Evolutionary conservation across 73 alveolate species (phyloP), one percentile per base, ranked within the genome.

Genomic region (Tetrahymena malaccensis): DNA sequence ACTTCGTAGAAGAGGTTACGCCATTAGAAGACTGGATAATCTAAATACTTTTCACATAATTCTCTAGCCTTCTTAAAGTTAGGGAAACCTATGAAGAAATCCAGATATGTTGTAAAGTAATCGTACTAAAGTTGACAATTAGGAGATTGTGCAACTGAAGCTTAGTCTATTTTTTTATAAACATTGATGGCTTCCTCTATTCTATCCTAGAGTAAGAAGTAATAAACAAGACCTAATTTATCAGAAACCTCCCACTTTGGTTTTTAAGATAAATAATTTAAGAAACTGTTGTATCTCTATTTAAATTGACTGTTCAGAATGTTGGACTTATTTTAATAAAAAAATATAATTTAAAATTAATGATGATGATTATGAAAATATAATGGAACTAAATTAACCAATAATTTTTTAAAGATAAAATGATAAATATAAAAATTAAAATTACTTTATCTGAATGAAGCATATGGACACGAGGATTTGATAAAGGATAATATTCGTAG

Each of bases 391-490:
- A 40, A 7, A 0, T 40, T 7, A 40, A 40, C 44, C 0, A 8
- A 10, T 6, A 0, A 40, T 40, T 40, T 40, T 40, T 40, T 40
- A 7, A 40, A 40, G 44, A 40, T 40, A 10, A 40, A 40, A 40
- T 40, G 15, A 40, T 40, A 40, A 40, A 40, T 40, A 50, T 19
- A 50, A 50, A 50, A 50, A 50, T 15, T 50, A 83, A 43, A 37
- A 96, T 95, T 85, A 96, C 95, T 40, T 85, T 94, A 94, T 96
- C 96, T 33, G 93, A 35, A 31, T 99, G 99, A 17, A 98, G 97
- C 84, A 96, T 97, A 94, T 98, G 99, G 50, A 97, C 99, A 97
- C 99, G 96, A 34, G 99, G 97, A 84, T 98, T 98, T 21, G 98
- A 96, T 93, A 98, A 94, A 21, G 99, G 99, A 97, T 85, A 96